Evolutionary conservation across 2,329 filamentous ascomycete species (phyloP), one percentile per base, ranked within the genome.

Genomic region (Fusarium poae): DNA sequence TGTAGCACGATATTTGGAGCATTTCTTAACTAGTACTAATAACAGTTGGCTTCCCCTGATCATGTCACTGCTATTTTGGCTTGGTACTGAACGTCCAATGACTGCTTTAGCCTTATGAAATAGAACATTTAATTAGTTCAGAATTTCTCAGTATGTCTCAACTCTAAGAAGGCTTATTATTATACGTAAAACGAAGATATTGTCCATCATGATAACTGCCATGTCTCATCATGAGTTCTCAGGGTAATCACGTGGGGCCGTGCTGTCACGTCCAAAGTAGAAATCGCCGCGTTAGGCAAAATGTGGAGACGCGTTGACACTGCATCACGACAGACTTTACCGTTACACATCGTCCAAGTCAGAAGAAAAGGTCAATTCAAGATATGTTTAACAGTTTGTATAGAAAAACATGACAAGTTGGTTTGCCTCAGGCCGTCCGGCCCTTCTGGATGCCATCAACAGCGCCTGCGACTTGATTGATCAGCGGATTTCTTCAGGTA

Each of bases 391-490:
- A 48, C 29, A 35, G 11, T 44, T 62, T 57, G 12, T 55, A 54
- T 46, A 51, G 48, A 65, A 43, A 44, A 51, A n/a, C 25, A 83
- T 83, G 81, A 73, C 79, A 37, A 78, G 73, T 61, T 82, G 80
- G 79, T 78, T 82, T 44, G 68, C 72, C 39, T 75, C 71, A 35
- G 81, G 81, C 27, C 79, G 81, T 12, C 75, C 79, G 46, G 76
- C 79, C 27, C 70, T 85, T 16, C 73, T 82, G 20, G 76, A 80
- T 62, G 81, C 81, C 32, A 68, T 85, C 10, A 72, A 72, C n/a
- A 69, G 75, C 32, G 79, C 79, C 11, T 83, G 81, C 59, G 75
- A 80, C 59, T 71, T 77, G 25, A 78, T 84, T 48, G 80, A 81
- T 43, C 73, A 72, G n/a, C 76, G 79, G 43, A 69, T 82, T 23